Percentiles rank a stretch among this genome's conserved stretches.
These are phyloP conservation scores for Zea luxurians DNA, from an alignment of 176 grass and related monocot species.

Conservation along the genomic window DNA sequence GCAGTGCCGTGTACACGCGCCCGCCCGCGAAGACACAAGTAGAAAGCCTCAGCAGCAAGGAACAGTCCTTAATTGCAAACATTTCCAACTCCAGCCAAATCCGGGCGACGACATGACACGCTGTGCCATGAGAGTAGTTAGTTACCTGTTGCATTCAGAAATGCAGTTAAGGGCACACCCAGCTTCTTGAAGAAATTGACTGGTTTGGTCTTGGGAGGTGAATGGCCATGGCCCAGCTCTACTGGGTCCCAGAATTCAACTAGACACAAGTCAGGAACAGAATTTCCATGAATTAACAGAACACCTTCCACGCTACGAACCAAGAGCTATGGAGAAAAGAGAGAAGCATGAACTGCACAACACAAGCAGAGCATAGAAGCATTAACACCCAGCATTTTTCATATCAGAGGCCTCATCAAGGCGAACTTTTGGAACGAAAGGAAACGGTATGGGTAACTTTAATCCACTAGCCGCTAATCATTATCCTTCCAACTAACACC, in stretches of 20 bases:
- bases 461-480: slow-evolving; percentile 8
- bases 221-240: neutral
- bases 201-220: neutral
- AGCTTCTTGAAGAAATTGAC: neutral
- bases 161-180: neutral
- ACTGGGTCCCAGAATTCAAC: neutral
- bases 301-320: neutral
- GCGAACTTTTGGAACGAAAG: neutral
- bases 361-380: neutral
- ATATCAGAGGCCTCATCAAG: slow-evolving; percentile 6
- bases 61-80: neutral
- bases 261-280: neutral
- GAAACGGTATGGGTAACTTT: slow-evolving; percentile 29
- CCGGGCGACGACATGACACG: neutral
- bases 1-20: neutral
- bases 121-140: neutral
- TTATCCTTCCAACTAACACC: slow-evolving; percentile 10
- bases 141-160: neutral
- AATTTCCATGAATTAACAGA: neutral
- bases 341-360: neutral
- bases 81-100: neutral
- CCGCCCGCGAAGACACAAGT: neutral
- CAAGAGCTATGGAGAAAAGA: neutral
- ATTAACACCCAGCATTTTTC: neutral
- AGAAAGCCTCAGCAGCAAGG: neutral